Evolutionary conservation across 495 filamentous ascomycete genomes (phyloP).

Genomic region (Penicillium dipodomyicola): DNA sequence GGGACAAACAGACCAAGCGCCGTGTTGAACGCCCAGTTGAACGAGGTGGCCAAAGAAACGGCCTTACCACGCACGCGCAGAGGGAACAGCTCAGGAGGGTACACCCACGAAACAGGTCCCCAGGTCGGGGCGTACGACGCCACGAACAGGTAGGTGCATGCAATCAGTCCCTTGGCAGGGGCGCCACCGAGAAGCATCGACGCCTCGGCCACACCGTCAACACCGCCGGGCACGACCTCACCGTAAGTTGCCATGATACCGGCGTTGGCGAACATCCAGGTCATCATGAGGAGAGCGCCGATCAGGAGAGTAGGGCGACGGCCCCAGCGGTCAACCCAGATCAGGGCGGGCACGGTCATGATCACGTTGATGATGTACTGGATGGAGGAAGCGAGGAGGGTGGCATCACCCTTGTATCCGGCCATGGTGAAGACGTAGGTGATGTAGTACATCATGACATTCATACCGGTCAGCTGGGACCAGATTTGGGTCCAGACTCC

Average conservation of each 20-base stretch:
- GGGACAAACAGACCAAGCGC: slow-evolving; percentile 74
- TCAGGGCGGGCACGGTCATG: slow-evolving; percentile 52
- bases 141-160: slow-evolving; percentile 67
- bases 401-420: slow-evolving; percentile 33
- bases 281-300: slow-evolving; percentile 65
- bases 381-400: slow-evolving; percentile 62
- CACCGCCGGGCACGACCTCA: slow-evolving; percentile 50
- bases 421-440: slow-evolving; percentile 41
- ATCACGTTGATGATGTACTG: slow-evolving; percentile 65
- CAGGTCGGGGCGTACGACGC: slow-evolving; percentile 55
- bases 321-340: slow-evolving; percentile 61
- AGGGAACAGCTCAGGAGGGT: slow-evolving; percentile 66
- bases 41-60: slow-evolving; percentile 64
- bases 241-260: slow-evolving; percentile 56
- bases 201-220: slow-evolving; percentile 32
- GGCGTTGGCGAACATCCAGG: slow-evolving; percentile 66
- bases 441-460: slow-evolving; percentile 67
- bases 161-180: slow-evolving; percentile 55
- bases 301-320: slow-evolving; percentile 61
- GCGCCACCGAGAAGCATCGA: slow-evolving; percentile 39
- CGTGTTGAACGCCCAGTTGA: slow-evolving; percentile 78
- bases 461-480: slow-evolving; percentile 82
- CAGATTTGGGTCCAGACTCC: slow-evolving; percentile 79
- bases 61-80: slow-evolving; percentile 60
- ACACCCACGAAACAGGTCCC: slow-evolving; percentile 64